Evolutionary conservation across 73 alveolate genomes (phyloP).

Genomic region (Paramecium caudatum): DNA sequence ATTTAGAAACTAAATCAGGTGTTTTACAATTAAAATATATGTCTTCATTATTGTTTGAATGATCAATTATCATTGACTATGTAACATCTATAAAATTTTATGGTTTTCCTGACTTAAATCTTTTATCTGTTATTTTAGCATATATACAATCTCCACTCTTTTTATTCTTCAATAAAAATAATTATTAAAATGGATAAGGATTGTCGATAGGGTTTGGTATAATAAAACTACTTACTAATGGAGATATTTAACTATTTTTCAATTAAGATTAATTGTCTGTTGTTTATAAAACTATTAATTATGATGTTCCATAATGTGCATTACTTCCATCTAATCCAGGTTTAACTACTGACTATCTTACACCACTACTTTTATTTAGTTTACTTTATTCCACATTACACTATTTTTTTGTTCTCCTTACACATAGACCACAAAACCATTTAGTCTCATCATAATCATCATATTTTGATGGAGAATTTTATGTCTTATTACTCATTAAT

Average conservation of each 20-base stretch:
- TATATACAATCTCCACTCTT: not conserved
- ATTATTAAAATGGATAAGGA: not conserved
- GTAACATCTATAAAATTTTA: not conserved
- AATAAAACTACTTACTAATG: not conserved
- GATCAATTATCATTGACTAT: too few species aligned
- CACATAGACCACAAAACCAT: not conserved
- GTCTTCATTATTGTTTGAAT: not conserved
- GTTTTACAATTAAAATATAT: not conserved
- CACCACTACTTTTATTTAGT: not conserved
- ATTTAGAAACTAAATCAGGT: not conserved
- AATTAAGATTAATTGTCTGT: not conserved
- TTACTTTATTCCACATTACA: not conserved
- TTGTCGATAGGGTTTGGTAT: not conserved
- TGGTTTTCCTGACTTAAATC: too few species aligned
- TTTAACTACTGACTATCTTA: not conserved
- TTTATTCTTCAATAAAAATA: conserved; percentile 31
- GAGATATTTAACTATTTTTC: not conserved
- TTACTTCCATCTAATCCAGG: not conserved
- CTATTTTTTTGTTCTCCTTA: not conserved
- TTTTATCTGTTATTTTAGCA: conserved; percentile 4
- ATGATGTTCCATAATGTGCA: not conserved
- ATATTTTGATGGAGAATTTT: not conserved
- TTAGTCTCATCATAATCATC: not conserved
- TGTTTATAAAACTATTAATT: not conserved
- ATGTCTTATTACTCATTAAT: conserved; percentile 1